These are phyloP conservation scores for Trichoderma arundinaceum DNA, from an alignment of 2,329 filamentous ascomycete genomes.

Conservation along the genomic window DNA sequence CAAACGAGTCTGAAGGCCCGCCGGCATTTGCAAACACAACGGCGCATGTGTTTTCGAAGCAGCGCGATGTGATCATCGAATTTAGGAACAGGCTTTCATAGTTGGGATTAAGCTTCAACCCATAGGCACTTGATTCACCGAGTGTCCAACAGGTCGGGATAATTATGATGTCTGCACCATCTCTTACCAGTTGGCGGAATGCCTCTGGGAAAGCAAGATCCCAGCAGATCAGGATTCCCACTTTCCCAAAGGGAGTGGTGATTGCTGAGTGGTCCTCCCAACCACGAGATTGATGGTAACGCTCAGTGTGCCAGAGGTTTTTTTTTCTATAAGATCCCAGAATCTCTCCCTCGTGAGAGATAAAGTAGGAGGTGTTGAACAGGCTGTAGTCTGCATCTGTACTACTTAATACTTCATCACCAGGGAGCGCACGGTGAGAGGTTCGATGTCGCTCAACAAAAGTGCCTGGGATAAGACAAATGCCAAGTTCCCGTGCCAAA, in stretches of 20 bases:
- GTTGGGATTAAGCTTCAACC: background rate
- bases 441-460: background rate
- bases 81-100: background rate
- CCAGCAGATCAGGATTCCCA: background rate
- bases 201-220: constrained; percentile 15
- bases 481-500: background rate
- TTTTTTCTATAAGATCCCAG: constrained; percentile 3
- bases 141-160: background rate
- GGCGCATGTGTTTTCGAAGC: constrained; percentile 1
- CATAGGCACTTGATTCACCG: background rate
- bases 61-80: background rate
- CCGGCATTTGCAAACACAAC: constrained; percentile 3
- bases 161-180: constrained; percentile 10
- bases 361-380: background rate
- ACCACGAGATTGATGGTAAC: constrained; percentile 2
- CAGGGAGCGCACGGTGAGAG: too few relatives aligned
- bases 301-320: background rate
- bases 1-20: background rate
- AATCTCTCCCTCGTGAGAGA: background rate
- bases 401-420: background rate
- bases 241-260: constrained; percentile 3
- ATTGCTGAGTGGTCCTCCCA: background rate
- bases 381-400: background rate
- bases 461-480: constrained; percentile 1
- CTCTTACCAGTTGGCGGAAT: background rate